Percentiles rank a stretch among this genome's conserved stretches.
Conservation (phyloP, 2,329 filamentous ascomycete species). For the Stromatinia cepivora region DNA sequence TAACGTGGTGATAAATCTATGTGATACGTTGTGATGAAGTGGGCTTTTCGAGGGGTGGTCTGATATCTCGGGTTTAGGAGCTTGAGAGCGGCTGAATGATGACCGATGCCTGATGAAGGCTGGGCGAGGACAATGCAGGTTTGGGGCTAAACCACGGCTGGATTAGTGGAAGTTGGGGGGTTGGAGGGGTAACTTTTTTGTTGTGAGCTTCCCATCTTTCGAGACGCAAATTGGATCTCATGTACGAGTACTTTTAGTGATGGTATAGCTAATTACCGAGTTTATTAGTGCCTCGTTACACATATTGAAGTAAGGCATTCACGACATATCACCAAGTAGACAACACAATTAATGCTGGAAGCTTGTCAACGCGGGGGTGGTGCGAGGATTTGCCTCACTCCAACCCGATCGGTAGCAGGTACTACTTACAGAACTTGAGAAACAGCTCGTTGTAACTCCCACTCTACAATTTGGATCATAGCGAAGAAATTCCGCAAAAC, state of each 20-base stretch:
- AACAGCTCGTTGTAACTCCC: background rate
- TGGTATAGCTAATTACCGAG: background rate
- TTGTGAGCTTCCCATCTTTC: background rate
- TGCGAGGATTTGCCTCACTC: background rate
- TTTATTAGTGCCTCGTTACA: background rate
- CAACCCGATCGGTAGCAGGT: too few relatives aligned
- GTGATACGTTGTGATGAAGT: background rate
- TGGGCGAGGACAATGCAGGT: background rate
- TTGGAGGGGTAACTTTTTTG: background rate
- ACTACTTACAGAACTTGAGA: background rate
- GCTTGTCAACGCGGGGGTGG: background rate
- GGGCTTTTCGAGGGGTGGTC: constrained; percentile 4
- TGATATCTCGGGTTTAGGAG: background rate
- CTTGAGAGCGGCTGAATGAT: background rate
- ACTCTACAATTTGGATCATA: background rate
- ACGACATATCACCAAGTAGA: background rate
- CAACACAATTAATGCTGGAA: background rate
- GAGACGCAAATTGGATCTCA: background rate
- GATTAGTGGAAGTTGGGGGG: background rate
- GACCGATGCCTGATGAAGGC: background rate
- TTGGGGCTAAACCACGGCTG: background rate
- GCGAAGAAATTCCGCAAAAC: background rate
- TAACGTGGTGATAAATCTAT: background rate
- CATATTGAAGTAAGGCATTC: too few relatives aligned
- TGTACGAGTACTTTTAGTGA: background rate